A percentile compares a stretch with the other conserved stretches of the same genome.
phyloP scores from a whole-genome alignment of 1,139 yeast species.

The Tardiomyces blankii region DNA sequence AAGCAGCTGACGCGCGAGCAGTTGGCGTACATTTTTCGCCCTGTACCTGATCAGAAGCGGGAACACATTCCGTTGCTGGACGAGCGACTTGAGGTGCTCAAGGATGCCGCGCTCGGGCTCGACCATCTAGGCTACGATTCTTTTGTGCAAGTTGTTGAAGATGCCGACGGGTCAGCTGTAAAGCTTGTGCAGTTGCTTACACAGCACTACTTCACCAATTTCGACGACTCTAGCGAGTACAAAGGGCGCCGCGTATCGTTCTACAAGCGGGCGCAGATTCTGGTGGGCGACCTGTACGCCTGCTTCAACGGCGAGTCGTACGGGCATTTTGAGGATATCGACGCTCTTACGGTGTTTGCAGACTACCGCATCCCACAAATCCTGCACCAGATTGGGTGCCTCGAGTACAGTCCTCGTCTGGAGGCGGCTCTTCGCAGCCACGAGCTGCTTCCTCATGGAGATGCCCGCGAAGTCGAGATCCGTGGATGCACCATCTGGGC shows the following conservation, averaged over 20 bases:
- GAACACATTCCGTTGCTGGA: constrained; percentile 27
- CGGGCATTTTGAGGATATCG: constrained; percentile 30
- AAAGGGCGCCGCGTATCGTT: constrained; percentile 21
- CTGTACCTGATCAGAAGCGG: constrained; percentile 14
- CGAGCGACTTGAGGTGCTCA: constrained; percentile 24
- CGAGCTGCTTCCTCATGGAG: constrained; percentile 19
- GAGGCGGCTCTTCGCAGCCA: constrained; percentile 13
- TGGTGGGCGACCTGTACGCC: constrained; percentile 35
- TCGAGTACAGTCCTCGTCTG: constrained; percentile 24
- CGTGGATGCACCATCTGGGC: constrained; percentile 33
- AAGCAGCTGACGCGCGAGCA: constrained; percentile 16
- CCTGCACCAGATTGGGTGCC: constrained; percentile 25
- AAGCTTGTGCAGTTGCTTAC: constrained; percentile 21
- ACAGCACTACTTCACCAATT: constrained; percentile 19
- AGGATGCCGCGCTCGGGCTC: constrained; percentile 27
- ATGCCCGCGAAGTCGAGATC: constrained; percentile 28
- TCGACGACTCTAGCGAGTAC: constrained; percentile 24
- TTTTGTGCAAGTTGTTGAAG: constrained; percentile 18
- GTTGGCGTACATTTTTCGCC: constrained; percentile 21
- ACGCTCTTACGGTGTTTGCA: constrained; percentile 34
- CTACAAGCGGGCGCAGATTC: constrained; percentile 32
- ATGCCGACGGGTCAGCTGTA: constrained; percentile 23
- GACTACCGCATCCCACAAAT: constrained; percentile 37
- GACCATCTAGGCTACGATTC: constrained; percentile 4
- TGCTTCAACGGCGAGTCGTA: constrained; percentile 27